Percentiles rank a stretch among this genome's conserved stretches.
These are phyloP conservation scores for Cryptococcus sp. DNA, from an alignment of 1,284 basidiomycete genomes.

Conservation along the genomic window DNA sequence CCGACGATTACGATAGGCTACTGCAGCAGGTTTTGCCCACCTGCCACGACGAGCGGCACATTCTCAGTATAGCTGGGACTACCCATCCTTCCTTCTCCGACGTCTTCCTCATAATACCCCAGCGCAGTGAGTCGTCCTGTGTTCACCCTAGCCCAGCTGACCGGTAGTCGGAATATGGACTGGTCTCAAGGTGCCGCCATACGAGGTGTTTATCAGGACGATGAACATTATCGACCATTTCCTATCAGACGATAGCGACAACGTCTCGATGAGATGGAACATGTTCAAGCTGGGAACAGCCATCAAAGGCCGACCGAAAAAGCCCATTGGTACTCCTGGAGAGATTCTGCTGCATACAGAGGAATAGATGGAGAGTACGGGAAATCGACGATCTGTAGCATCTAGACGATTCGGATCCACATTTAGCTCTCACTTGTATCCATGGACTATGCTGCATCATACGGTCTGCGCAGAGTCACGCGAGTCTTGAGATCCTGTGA, in stretches of 20 bases:
- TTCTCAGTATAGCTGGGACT: slow-evolving; percentile 22
- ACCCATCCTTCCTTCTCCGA: slow-evolving; percentile 37
- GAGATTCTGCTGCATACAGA: slow-evolving; percentile 4
- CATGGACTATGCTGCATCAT: too few relatives aligned
- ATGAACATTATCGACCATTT: slow-evolving; percentile 3
- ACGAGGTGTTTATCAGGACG: slow-evolving; percentile 2
- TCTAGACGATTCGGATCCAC: too few relatives aligned
- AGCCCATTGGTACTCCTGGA: slow-evolving; percentile 1
- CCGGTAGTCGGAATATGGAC: neutral
- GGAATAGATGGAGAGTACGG: too few relatives aligned
- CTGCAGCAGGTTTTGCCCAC: slow-evolving; percentile 10
- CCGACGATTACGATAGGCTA: slow-evolving; percentile 30
- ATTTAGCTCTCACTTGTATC: too few relatives aligned
- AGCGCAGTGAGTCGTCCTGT: neutral
- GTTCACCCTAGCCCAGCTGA: neutral
- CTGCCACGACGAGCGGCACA: slow-evolving; percentile 25
- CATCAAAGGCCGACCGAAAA: slow-evolving; percentile 1
- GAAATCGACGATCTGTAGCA: too few relatives aligned
- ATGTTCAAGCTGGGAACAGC: neutral
- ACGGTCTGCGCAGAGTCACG: too few relatives aligned
- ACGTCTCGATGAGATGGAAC: slow-evolving; percentile 1
- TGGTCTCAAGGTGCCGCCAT: neutral
- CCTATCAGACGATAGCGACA: neutral
- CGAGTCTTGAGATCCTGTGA: too few relatives aligned
- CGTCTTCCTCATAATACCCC: slow-evolving; percentile 28